Conservation (phyloP, 208 protist species). For the Acanthamoeba royreba region DNA sequence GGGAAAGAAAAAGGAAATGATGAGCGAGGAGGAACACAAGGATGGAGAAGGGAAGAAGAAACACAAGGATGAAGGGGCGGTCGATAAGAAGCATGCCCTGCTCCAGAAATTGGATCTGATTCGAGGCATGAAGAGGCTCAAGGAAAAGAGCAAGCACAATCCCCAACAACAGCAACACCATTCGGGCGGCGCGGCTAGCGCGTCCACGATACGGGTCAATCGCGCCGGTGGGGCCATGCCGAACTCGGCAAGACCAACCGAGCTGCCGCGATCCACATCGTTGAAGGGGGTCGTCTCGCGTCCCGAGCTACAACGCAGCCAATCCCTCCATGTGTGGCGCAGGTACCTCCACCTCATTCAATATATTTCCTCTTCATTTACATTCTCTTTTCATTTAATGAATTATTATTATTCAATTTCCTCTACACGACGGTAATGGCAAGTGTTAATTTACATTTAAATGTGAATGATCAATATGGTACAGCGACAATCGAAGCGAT, state of each 20-base stretch:
- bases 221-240: not conserved
- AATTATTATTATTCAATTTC: not conserved
- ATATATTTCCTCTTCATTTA: not conserved
- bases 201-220: not conserved
- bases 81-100: constrained; percentile 23
- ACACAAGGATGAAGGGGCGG: not conserved
- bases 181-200: not conserved
- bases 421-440: too few relatives aligned
- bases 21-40: not conserved
- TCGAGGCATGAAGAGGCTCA: not conserved
- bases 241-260: not conserved
- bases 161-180: not conserved
- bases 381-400: not conserved
- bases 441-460: too few relatives aligned
- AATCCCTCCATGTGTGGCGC: constrained; percentile 29
- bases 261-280: not conserved
- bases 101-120: constrained; percentile 28
- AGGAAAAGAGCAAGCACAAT: not conserved
- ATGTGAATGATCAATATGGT: not conserved
- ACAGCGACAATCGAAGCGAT: not conserved
- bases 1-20: not conserved
- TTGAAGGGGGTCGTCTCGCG: not conserved
- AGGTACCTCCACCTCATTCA: not conserved
- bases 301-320: constrained; percentile 14
- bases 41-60: not conserved